Percentiles rank a stretch among this genome's conserved stretches.
Evolutionary conservation across 495 filamentous ascomycete genomes (phyloP).

Genomic region (Schizothecium vesticola): DNA sequence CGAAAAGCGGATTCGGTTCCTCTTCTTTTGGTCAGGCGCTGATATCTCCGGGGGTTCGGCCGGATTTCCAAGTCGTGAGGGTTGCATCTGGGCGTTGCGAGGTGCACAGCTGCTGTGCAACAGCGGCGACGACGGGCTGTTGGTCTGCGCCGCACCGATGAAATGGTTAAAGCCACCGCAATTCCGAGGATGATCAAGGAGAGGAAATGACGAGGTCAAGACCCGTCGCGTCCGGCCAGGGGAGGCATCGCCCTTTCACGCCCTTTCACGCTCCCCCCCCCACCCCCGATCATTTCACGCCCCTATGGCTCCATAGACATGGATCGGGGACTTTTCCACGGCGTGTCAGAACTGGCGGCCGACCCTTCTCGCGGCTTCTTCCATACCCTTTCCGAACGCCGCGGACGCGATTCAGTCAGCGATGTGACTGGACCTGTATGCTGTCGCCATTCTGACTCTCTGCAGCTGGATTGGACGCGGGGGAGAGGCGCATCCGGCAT

Average conservation of each 20-base stretch:
- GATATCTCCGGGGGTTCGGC: constrained; percentile 12
- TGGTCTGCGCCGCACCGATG: background rate
- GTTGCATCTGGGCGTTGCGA: background rate
- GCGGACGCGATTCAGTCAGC: background rate
- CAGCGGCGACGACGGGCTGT: background rate
- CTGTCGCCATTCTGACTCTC: background rate
- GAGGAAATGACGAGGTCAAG: background rate
- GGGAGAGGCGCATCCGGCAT: background rate
- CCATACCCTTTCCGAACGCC: background rate
- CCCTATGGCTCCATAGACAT: background rate
- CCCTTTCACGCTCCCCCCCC: background rate
- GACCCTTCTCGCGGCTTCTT: background rate
- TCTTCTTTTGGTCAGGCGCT: constrained; percentile 35
- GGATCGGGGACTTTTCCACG: background rate
- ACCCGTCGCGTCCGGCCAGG: background rate
- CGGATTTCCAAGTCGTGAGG: background rate
- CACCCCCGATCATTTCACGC: background rate
- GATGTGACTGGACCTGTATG: background rate
- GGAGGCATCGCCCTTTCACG: background rate
- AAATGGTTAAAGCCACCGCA: background rate
- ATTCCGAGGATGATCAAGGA: background rate
- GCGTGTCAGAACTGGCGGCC: background rate
- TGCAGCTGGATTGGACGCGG: background rate
- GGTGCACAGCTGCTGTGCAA: background rate
- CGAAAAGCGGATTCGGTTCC: constrained; percentile 49